Evolutionary conservation across 169 alveolate genomes (phyloP).

Genomic region (Plasmodium vivax): DNA sequence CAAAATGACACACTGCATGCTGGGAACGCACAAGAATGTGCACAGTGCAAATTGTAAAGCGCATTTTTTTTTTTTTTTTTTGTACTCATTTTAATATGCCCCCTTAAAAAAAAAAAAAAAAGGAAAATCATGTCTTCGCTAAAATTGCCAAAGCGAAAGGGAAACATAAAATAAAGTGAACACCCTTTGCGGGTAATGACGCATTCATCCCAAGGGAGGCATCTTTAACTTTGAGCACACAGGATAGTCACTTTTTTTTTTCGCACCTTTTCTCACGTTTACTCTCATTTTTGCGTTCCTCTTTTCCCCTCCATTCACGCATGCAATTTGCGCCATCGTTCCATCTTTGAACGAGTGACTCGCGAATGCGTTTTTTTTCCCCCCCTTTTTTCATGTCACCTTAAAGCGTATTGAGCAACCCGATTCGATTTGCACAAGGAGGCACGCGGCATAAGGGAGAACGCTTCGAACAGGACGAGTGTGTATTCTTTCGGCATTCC

Average conservation of each 20-base stretch:
- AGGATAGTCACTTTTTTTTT: background rate
- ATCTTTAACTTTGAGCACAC: background rate
- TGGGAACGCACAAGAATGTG: background rate
- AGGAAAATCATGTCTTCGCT: conserved; percentile 7
- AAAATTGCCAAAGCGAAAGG: background rate
- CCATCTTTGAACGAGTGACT: background rate
- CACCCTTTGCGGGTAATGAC: background rate
- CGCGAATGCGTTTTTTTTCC: background rate
- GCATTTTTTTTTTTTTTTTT: background rate
- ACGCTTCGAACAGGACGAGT: background rate
- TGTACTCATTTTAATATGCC: background rate
- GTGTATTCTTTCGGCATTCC: background rate
- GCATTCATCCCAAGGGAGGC: background rate
- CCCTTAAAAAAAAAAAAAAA: background rate
- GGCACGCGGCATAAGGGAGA: background rate
- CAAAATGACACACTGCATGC: background rate
- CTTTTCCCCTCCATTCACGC: background rate
- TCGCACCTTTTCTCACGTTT: background rate
- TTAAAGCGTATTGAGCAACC: background rate
- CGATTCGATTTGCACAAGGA: background rate
- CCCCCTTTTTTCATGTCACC: background rate
- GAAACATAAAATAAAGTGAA: background rate
- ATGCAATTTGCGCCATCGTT: background rate
- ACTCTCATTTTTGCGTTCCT: background rate
- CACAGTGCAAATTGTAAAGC: background rate